Conservation (phyloP, 1,139 yeast species). For the Maudiozyma humilis region DNA sequence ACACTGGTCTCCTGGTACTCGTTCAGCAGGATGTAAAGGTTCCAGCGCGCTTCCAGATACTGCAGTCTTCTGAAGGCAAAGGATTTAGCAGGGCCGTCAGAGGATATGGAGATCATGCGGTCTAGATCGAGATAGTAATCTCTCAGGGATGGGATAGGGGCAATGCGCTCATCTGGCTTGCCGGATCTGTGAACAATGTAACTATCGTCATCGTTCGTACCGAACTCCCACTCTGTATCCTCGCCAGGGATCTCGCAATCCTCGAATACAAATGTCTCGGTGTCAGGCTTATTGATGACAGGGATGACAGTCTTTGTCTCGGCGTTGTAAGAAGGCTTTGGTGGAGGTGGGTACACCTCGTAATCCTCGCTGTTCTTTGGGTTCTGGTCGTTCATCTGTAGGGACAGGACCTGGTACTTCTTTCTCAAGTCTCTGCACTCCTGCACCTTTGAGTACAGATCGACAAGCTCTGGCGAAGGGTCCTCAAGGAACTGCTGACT, state of each 20-base stretch:
- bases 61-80: conserved; percentile 91
- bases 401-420: conserved; percentile 62
- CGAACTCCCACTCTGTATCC: conserved; percentile 42
- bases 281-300: conserved; percentile 34
- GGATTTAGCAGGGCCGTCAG: conserved; percentile 96
- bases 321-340: conserved; percentile 82
- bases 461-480: conserved; percentile 62
- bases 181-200: conserved; percentile 48
- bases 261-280: conserved; percentile 52
- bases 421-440: conserved; percentile 67
- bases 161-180: conserved; percentile 35
- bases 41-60: conserved; percentile 95
- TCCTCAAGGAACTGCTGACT: conserved; percentile 53
- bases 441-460: conserved; percentile 62
- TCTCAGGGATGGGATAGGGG: conserved; percentile 63
- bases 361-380: conserved; percentile 70
- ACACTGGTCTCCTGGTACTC: conserved; percentile 90
- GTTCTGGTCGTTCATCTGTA: conserved; percentile 67
- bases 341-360: conserved; percentile 88
- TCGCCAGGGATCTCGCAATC: conserved; percentile 60
- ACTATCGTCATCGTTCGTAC: conserved; percentile 55
- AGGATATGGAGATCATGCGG: conserved; percentile 57
- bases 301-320: conserved; percentile 47
- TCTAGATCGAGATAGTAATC: conserved; percentile 83
- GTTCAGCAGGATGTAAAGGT: conserved; percentile 73